Evolutionary conservation across 2,329 filamentous ascomycete species (phyloP), one percentile per base, ranked within the genome.

Genomic region (Aspergillus japonicus): DNA sequence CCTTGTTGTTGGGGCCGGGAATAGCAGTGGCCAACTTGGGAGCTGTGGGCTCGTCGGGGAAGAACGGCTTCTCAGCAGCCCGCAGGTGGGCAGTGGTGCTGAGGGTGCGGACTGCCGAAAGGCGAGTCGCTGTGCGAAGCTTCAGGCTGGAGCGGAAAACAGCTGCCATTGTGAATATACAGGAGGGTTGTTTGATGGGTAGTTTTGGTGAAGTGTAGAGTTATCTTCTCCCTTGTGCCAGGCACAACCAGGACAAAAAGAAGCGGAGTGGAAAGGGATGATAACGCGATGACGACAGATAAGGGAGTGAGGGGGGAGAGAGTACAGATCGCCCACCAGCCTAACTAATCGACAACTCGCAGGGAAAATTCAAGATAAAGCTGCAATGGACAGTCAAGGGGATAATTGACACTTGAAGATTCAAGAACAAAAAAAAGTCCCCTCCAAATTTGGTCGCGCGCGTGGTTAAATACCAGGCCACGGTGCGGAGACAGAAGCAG

Each of bases 1-100:
- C 83, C 79, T 87, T 83, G 75, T 88, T 87, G 79, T 88, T 84
- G 42, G 91, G 91, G 0, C 92, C 92, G 0, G 92, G 92, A 59
- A 96, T 89, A 44, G 78, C 70, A 2, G 84, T 87, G 63, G 78
- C 76, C 47, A 88, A 68, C 26, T 75, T 78, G 24, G 86, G 86
- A n/a, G 74, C 79, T 12, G 74, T 63, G 21, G 86, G 85, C 78
- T 88, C 86, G 69, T 85, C 80, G 59, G 82, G 76, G 73, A 88
- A 85, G 76, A 80, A 85, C 7, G 83, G 69, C 68, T 81, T 76
- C 65, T 80, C 79, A 14, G 73, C 69, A 19, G 73, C 73, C 55
- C 68, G 68, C 44, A 75, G 66, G 44, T 66, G 65, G n/a, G 71
- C 66, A 51, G 74, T 73, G 58, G 75, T 74, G 44, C 69, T 73